Evolutionary conservation across 345 rosid genomes (phyloP), one percentile per base, ranked within the genome.

Genomic region (Physaria fendleri): DNA sequence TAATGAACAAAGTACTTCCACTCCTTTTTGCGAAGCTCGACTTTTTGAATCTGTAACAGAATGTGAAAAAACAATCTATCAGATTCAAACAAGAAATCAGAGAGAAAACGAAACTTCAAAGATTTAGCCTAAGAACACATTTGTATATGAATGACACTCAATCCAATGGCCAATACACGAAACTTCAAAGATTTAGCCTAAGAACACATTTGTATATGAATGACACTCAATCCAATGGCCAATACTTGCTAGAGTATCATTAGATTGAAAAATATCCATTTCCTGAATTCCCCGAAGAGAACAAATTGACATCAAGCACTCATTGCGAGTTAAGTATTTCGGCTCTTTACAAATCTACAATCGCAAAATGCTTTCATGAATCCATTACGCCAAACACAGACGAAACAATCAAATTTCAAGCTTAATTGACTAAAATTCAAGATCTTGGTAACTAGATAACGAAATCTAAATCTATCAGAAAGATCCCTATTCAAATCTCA

Each of bases 1-100:
- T 93, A 93, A 70, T 90, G 99, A 65, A 90, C 99, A 70, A 82
- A 87, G 79, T 83, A 93, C 78, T 71, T 78, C 95, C 99, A 81
- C 57, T 93, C 99, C 72, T 90, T 87, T 76, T 85, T 93, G 9
- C 97, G 87, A 34, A 82, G 75, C 77, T 89, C 97, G 24, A 78
- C 87, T 56, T 82, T 87, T 73, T 89, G 95, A 74, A 93, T 81
- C 99, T 93, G 69, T 55, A 61, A 68, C 5, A 27, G 23, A 52
- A 64, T 50, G 57, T 24, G 29, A 57, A 13, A 6, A 6, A 3
- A 28, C 8, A 13, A 32, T 8, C 40, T 10, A 15, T 61, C 41
- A 73, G 39, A 13, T 15, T 17, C 21, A 65, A 34, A 35, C 40
- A 50, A 25, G 43, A 1, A 27, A 4, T 27, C 4, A 48, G 5